Conservation (phyloP, 305 asterid species). For the Solanum hybrid region DNA sequence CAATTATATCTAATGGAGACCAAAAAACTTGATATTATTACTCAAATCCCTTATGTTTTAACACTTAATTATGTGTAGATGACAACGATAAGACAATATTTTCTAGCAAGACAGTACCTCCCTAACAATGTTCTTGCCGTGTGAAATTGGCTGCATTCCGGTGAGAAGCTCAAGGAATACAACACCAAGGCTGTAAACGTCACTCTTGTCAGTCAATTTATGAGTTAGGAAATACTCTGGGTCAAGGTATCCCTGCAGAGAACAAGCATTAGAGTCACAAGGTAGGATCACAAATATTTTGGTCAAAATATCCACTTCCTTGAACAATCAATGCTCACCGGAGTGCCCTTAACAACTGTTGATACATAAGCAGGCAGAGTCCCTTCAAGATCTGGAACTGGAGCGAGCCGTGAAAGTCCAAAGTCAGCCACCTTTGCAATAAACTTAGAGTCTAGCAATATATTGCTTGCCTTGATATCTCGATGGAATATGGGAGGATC, state of each 20-base stretch:
- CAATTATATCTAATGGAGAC: neutral
- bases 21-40: neutral
- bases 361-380: constrained; percentile 51
- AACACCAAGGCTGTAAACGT: constrained; percentile 93
- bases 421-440: constrained; percentile 91
- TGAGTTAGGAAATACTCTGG: constrained; percentile 89
- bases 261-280: constrained; percentile 3
- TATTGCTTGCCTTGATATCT: constrained; percentile 90
- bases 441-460: constrained; percentile 63
- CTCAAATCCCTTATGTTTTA: neutral
- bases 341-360: constrained; percentile 87
- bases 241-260: constrained; percentile 78
- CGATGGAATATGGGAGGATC: constrained; percentile 97
- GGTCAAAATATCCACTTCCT: neutral
- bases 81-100: neutral
- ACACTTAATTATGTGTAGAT: neutral
- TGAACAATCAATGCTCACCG: constrained; percentile 39
- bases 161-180: constrained; percentile 75
- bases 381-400: constrained; percentile 69
- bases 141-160: constrained; percentile 71
- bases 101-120: constrained; percentile 38
- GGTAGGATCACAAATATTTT: neutral
- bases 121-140: constrained; percentile 80
- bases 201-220: constrained; percentile 91
- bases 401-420: constrained; percentile 90